These are phyloP conservation scores for Boeremia lycopersici DNA, from an alignment of 2,329 filamentous ascomycete species.

Conservation along the genomic window DNA sequence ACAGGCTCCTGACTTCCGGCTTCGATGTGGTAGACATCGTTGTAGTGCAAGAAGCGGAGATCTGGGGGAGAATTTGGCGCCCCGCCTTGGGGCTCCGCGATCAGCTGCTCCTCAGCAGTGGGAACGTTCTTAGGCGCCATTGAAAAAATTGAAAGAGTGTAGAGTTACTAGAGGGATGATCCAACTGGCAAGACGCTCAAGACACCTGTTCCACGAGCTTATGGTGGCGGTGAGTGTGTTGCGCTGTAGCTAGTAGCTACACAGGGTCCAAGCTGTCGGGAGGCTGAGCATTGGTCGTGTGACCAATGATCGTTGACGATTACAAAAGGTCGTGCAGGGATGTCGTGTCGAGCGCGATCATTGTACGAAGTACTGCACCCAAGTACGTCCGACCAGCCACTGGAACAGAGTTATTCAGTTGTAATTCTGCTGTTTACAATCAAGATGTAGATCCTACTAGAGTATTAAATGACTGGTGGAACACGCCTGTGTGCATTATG, in stretches of 20 bases:
- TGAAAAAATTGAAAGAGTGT: constrained; percentile 6
- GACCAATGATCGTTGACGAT: constrained; percentile 29
- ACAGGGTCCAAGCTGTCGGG: constrained; percentile 35
- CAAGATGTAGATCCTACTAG: too few species aligned
- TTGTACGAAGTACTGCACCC: too few species aligned
- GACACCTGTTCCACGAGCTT: constrained; percentile 22
- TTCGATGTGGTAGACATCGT: constrained; percentile 93
- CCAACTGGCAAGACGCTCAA: background rate
- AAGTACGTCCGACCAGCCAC: too few species aligned
- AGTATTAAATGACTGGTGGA: background rate
- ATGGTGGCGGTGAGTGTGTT: constrained; percentile 31
- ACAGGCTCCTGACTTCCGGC: constrained; percentile 76
- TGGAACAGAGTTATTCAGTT: too few species aligned
- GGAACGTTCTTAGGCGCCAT: constrained; percentile 37
- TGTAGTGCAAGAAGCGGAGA: constrained; percentile 85
- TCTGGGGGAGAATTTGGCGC: constrained; percentile 63
- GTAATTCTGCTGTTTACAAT: too few species aligned
- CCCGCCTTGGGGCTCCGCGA: constrained; percentile 52
- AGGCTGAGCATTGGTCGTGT: constrained; percentile 11
- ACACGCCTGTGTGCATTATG: background rate
- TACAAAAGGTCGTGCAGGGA: constrained; percentile 28
- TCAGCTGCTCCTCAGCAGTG: constrained; percentile 42
- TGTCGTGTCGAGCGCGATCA: constrained; percentile 7
- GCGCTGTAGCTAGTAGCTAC: constrained; percentile 23
- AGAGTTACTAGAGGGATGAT: background rate